Percentiles rank a stretch among this genome's conserved stretches.
Conservation (phyloP, 371 early-diverging fungal species). For the Mortierella sp. region DNA sequence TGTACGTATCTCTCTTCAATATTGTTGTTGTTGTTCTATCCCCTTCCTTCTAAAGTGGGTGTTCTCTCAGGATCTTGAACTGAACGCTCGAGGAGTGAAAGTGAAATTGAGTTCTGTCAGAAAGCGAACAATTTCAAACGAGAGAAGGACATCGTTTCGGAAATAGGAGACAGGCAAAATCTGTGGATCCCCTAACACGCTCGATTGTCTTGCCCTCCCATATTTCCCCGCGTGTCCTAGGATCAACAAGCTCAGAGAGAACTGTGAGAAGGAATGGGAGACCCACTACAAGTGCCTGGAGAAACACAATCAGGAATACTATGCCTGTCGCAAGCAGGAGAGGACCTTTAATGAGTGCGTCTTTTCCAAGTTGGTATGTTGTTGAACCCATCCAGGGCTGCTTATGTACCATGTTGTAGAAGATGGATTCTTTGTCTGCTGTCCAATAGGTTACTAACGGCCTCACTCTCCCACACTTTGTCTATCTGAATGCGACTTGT, state of each 20-base stretch:
- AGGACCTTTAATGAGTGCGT: slow-evolving; percentile 88
- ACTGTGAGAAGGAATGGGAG: slow-evolving; percentile 90
- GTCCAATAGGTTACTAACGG: too few species aligned
- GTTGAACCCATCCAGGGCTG: neutral
- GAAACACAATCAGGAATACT: slow-evolving; percentile 87
- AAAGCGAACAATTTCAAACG: too few species aligned
- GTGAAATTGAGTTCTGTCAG: too few species aligned
- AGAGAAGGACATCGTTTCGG: too few species aligned
- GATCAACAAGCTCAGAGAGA: slow-evolving; percentile 85
- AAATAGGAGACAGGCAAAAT: too few species aligned
- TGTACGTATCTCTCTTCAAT: slow-evolving; percentile 70
- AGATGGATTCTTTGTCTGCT: neutral
- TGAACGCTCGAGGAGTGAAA: too few species aligned
- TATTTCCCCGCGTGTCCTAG: slow-evolving; percentile 58
- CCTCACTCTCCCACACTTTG: too few species aligned
- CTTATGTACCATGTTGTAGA: neutral
- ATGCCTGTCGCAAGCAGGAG: slow-evolving; percentile 86
- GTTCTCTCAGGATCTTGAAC: too few species aligned
- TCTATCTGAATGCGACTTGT: too few species aligned
- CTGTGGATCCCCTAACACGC: neutral
- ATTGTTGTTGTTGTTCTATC: too few species aligned
- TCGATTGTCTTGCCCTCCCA: neutral
- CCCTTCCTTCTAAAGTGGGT: too few species aligned
- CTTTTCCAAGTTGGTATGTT: slow-evolving; percentile 85
- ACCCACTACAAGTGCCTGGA: slow-evolving; percentile 95